A percentile compares a stretch with the other conserved stretches of the same genome.
Evolutionary conservation across 805 yeast genomes (phyloP).

Genomic region (Candida quercuum): DNA sequence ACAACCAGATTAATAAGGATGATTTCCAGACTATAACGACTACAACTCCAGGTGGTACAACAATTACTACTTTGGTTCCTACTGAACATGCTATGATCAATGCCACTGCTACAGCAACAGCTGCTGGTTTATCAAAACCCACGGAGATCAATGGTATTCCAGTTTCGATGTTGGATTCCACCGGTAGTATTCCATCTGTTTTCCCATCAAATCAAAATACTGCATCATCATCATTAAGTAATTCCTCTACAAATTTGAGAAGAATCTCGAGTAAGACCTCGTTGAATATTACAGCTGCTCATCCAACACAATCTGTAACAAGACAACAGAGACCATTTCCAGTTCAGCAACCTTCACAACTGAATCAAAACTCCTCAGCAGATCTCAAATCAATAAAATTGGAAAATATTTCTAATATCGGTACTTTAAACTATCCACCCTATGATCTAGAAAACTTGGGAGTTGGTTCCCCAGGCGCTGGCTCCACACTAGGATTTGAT

Average conservation of each 20-base stretch:
- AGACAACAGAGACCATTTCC: conserved; percentile 4
- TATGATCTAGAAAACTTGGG: conserved; percentile 14
- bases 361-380: conserved; percentile 6
- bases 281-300: not conserved
- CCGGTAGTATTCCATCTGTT: conserved; percentile 50
- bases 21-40: conserved; percentile 81
- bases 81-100: conserved; percentile 69
- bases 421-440: not conserved
- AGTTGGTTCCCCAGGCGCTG: conserved; percentile 8
- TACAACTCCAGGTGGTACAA: conserved; percentile 90
- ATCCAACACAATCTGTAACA: not conserved
- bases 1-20: conserved; percentile 84
- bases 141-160: conserved; percentile 67
- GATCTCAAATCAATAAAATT: too few species aligned
- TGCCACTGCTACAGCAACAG: conserved; percentile 52
- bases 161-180: conserved; percentile 67
- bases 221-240: not conserved
- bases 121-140: conserved; percentile 49
- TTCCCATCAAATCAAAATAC: not conserved
- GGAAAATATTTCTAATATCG: not conserved
- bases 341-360: conserved; percentile 5
- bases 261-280: conserved; percentile 16
- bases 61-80: conserved; percentile 83
- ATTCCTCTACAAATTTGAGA: conserved; percentile 9
- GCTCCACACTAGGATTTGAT: conserved; percentile 7